Evolutionary conservation across 2,329 filamentous ascomycete species (phyloP).

Genomic region (Ophiostoma ulmi): DNA sequence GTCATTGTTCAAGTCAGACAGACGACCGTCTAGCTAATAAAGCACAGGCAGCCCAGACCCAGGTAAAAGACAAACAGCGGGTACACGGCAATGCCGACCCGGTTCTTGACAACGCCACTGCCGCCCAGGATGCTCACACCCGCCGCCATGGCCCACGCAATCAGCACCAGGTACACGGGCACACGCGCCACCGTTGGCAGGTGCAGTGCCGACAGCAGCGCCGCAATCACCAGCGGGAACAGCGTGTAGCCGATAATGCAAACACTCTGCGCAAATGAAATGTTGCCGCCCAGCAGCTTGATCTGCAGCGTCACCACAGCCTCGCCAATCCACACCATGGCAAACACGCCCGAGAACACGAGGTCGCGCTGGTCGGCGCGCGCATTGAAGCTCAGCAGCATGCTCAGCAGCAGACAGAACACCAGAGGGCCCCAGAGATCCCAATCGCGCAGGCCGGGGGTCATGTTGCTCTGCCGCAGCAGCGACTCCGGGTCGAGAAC

Average conservation of each 20-base stretch:
- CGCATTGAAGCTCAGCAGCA: conserved; percentile 73
- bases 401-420: conserved; percentile 77
- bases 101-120: conserved; percentile 90
- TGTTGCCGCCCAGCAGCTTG: conserved; percentile 90
- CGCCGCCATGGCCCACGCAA: conserved; percentile 89
- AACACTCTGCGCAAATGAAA: conserved; percentile 95
- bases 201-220: conserved; percentile 76
- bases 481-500: conserved; percentile 60
- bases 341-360: conserved; percentile 95
- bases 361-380: conserved; percentile 73
- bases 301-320: conserved; percentile 97
- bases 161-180: conserved; percentile 82
- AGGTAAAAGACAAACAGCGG: conserved; percentile 94
- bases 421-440: conserved; percentile 96
- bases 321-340: conserved; percentile 94
- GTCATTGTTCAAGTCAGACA: background rate
- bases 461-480: conserved; percentile 65
- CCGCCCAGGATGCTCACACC: conserved; percentile 94
- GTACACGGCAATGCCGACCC: conserved; percentile 89
- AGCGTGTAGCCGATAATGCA: conserved; percentile 98
- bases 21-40: conserved; percentile 64
- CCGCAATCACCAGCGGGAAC: conserved; percentile 91
- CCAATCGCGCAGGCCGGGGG: conserved; percentile 88
- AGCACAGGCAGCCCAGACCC: conserved; percentile 87
- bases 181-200: conserved; percentile 77